phyloP scores from a whole-genome alignment of 108 stramenopile genomes.

The Nitzschia putrida region DNA sequence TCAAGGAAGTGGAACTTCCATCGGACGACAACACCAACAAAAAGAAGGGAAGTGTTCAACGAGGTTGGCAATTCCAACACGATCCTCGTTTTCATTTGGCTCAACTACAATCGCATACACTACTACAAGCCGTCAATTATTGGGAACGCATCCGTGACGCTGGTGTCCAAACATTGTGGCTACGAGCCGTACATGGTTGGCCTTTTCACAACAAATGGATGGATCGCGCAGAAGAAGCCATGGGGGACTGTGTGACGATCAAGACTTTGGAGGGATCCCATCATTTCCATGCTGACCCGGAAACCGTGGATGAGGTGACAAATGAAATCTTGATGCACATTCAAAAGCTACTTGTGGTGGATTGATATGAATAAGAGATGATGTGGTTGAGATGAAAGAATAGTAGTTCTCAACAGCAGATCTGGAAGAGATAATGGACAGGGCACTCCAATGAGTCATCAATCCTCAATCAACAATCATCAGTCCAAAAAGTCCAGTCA shows the following conservation, averaged over 20 bases:
- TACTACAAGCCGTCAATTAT: constrained; percentile 23
- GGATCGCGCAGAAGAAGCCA: constrained; percentile 31
- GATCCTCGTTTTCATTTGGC: constrained; percentile 71
- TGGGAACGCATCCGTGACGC: constrained; percentile 2
- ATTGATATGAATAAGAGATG: too few relatives aligned
- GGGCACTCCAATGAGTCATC: too few relatives aligned
- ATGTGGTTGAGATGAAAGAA: too few relatives aligned
- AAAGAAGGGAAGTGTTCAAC: too few relatives aligned
- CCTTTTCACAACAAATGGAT: constrained; percentile 37
- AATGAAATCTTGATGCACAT: constrained; percentile 36
- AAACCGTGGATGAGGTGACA: constrained; percentile 46
- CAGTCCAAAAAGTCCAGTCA: too few relatives aligned
- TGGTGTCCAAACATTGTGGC: constrained; percentile 9
- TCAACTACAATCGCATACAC: constrained; percentile 56
- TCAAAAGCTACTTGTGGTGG: too few relatives aligned
- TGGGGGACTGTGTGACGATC: constrained; percentile 11
- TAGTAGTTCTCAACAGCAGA: too few relatives aligned
- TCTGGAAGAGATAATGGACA: too few relatives aligned
- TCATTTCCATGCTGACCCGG: constrained; percentile 84
- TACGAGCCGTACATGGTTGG: constrained; percentile 64
- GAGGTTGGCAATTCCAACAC: constrained; percentile 56
- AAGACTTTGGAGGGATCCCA: constrained; percentile 57
- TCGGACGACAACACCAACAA: not conserved
- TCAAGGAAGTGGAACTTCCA: not conserved
- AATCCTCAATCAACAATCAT: too few relatives aligned